A percentile compares a stretch with the other conserved stretches of the same genome.
Evolutionary conservation across 345 rosid genomes (phyloP).

Genomic region (Hevea brasiliensis): DNA sequence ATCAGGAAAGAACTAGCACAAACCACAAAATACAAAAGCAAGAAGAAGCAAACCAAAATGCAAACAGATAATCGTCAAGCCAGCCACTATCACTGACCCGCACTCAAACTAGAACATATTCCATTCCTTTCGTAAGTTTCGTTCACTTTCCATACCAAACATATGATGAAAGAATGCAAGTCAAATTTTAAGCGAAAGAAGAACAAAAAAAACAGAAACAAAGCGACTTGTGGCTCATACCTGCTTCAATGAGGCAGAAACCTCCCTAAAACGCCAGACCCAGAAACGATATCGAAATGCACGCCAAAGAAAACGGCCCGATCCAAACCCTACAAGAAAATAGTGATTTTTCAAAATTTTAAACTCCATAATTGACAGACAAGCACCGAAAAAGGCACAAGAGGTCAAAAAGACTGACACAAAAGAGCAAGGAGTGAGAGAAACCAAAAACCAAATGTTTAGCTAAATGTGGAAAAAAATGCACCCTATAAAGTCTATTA

Average conservation of each 20-base stretch:
- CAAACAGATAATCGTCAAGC: constrained; percentile 6
- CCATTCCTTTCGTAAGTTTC: neutral
- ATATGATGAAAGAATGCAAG: constrained; percentile 8
- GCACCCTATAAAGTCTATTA: neutral
- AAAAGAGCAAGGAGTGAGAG: constrained; percentile 24
- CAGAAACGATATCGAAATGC: constrained; percentile 26
- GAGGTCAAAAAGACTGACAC: constrained; percentile 23
- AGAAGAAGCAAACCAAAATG: neutral
- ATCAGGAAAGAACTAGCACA: neutral
- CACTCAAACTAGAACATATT: neutral
- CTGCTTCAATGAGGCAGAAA: constrained; percentile 28
- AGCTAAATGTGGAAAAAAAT: constrained; percentile 15
- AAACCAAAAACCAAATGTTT: constrained; percentile 28
- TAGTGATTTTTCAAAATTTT: constrained; percentile 24
- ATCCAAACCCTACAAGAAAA: constrained; percentile 40
- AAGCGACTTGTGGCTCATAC: constrained; percentile 29
- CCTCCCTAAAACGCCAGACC: constrained; percentile 20
- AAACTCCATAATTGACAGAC: constrained; percentile 26
- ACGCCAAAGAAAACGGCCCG: constrained; percentile 24
- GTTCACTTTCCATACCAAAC: constrained; percentile 19
- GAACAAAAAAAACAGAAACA: neutral
- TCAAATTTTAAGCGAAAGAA: neutral
- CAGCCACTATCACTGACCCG: neutral
- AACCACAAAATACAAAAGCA: no score
- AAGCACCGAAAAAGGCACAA: constrained; percentile 14